A percentile compares a stretch with the other conserved stretches of the same genome.
phyloP scores from a whole-genome alignment of 1,284 basidiomycete genomes.

The Ceratobasidium theobromae region DNA sequence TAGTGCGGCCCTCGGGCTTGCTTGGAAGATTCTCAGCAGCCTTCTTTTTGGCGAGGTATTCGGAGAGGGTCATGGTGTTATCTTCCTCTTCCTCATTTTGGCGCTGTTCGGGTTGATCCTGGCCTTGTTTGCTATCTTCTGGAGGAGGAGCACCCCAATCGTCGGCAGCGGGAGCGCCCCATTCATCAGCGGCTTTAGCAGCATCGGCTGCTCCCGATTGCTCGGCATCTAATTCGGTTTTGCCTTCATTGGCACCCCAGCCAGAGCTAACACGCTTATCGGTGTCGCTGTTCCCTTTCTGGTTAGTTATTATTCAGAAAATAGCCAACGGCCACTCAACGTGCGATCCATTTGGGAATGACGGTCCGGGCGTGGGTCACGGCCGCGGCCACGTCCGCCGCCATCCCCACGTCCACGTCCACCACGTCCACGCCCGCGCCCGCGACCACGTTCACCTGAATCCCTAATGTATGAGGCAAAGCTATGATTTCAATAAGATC shows the following conservation, averaged over 20 bases:
- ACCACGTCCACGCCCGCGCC: slow-evolving; percentile 46
- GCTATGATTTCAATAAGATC: not conserved
- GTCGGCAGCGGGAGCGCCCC: slow-evolving; percentile 38
- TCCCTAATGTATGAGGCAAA: too few relatives aligned
- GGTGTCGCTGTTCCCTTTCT: slow-evolving; percentile 85
- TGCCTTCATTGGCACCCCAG: slow-evolving; percentile 88
- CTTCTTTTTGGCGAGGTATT: slow-evolving; percentile 76
- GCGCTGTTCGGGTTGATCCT: slow-evolving; percentile 48
- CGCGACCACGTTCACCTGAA: too few relatives aligned
- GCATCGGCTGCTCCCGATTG: slow-evolving; percentile 59
- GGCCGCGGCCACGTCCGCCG: slow-evolving; percentile 46
- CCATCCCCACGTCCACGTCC: slow-evolving; percentile 49
- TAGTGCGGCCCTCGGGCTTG: slow-evolving; percentile 70
- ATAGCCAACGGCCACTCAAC: too few relatives aligned
- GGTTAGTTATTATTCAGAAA: too few relatives aligned
- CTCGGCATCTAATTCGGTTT: slow-evolving; percentile 75
- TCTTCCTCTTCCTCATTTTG: slow-evolving; percentile 77
- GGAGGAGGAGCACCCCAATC: slow-evolving; percentile 45
- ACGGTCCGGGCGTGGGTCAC: slow-evolving; percentile 61
- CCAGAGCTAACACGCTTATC: slow-evolving; percentile 90
- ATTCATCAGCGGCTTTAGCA: slow-evolving; percentile 37
- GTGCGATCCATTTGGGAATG: too few relatives aligned
- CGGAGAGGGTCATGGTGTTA: slow-evolving; percentile 84
- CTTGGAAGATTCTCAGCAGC: slow-evolving; percentile 52
- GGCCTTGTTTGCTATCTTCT: slow-evolving; percentile 38